These are phyloP conservation scores for Russula emetica DNA, from an alignment of 768 basidiomycete species.

Conservation along the genomic window DNA sequence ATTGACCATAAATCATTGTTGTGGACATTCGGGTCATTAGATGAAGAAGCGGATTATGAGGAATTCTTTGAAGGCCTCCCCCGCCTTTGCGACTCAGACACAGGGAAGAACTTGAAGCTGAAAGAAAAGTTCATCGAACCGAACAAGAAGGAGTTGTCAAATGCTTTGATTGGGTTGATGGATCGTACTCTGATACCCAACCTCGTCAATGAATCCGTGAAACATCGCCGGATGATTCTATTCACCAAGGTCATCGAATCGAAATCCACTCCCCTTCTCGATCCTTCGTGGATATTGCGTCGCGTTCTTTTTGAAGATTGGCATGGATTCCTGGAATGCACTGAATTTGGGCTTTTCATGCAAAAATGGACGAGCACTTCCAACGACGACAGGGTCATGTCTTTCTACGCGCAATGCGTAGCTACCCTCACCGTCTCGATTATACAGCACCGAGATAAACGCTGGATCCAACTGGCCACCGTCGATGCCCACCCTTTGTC, in stretches of 20 bases:
- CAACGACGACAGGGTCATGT: not conserved
- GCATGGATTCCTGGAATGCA: constrained; percentile 2
- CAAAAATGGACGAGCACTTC: not conserved
- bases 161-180: constrained; percentile 3
- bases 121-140: not conserved
- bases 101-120: not conserved
- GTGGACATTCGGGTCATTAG: constrained; percentile 12
- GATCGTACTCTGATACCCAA: constrained; percentile 12
- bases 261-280: not conserved
- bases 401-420: constrained; percentile 10
- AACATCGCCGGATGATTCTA: constrained; percentile 5
- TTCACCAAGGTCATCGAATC: not conserved
- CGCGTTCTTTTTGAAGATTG: constrained; percentile 11
- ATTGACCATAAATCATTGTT: not conserved
- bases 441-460: not conserved
- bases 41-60: constrained; percentile 12
- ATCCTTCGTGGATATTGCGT: not conserved
- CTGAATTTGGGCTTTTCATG: constrained; percentile 4
- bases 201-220: not conserved
- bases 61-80: constrained; percentile 17
- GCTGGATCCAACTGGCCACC: constrained; percentile 11
- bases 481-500: not conserved
- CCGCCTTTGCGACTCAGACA: not conserved
- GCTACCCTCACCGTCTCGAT: not conserved
- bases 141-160: not conserved